Percentiles rank a stretch among this genome's conserved stretches.
Evolutionary conservation across 2,329 filamentous ascomycete genomes (phyloP).

Genomic region (Fusarium haematococcum): DNA sequence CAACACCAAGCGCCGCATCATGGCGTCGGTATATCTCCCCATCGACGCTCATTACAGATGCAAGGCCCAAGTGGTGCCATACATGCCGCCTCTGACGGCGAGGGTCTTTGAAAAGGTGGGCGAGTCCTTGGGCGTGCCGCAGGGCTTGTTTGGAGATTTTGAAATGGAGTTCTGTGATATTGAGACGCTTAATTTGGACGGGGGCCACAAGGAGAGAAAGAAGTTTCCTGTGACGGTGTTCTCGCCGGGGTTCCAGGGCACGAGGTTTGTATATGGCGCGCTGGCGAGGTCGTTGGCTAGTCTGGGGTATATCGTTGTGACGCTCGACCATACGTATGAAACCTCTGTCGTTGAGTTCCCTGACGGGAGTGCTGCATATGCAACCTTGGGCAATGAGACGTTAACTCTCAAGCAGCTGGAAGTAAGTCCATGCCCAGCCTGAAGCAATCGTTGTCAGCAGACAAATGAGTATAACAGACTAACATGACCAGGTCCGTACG

Average conservation of each 20-base stretch:
- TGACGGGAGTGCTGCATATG: constrained; percentile 48
- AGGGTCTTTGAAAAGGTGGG: constrained; percentile 8
- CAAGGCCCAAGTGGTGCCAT: constrained; percentile 5
- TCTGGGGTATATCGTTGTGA: constrained; percentile 57
- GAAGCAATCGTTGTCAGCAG: neutral
- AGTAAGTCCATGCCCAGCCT: neutral
- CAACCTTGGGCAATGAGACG: neutral
- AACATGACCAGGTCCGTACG: neutral
- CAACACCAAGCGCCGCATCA: constrained; percentile 15
- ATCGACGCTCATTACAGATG: constrained; percentile 9
- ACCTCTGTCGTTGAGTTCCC: constrained; percentile 57
- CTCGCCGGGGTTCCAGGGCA: constrained; percentile 56
- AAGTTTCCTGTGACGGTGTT: constrained; percentile 46
- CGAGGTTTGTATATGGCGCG: constrained; percentile 56
- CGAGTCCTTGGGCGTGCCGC: constrained; percentile 7
- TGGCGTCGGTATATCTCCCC: constrained; percentile 26
- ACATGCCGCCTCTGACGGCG: constrained; percentile 20
- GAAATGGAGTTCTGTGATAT: constrained; percentile 28
- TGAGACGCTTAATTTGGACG: neutral
- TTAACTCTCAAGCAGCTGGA: constrained; percentile 9
- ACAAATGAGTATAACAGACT: neutral
- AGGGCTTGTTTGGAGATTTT: constrained; percentile 8
- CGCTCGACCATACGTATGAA: constrained; percentile 62
- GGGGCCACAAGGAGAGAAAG: neutral
- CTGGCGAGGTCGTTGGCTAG: constrained; percentile 58